These are phyloP conservation scores for Candida easanensis DNA, from an alignment of 805 yeast species.

Conservation along the genomic window DNA sequence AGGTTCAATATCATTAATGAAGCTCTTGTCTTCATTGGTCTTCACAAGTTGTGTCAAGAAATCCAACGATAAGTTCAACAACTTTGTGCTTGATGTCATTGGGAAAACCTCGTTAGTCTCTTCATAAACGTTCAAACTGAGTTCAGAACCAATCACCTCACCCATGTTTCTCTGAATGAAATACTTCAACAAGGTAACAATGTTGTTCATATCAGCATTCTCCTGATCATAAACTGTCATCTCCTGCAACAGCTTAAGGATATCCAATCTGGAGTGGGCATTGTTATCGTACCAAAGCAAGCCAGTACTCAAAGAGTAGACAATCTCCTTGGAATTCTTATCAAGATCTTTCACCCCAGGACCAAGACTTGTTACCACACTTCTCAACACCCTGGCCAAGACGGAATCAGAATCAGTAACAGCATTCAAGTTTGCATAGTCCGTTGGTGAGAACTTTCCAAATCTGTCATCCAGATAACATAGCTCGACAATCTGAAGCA, in stretches of 20 bases:
- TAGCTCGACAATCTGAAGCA: conserved; percentile 39
- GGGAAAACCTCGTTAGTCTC: conserved; percentile 43
- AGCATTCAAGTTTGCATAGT: conserved; percentile 48
- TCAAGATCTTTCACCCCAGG: conserved; percentile 46
- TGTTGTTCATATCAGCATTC: conserved; percentile 28
- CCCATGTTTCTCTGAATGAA: conserved; percentile 33
- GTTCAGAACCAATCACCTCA: conserved; percentile 24
- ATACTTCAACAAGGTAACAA: conserved; percentile 33
- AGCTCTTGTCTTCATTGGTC: conserved; percentile 45
- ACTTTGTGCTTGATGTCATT: conserved; percentile 38
- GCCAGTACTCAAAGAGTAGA: conserved; percentile 37
- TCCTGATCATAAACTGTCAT: conserved; percentile 44
- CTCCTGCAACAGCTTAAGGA: conserved; percentile 43
- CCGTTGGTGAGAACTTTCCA: conserved; percentile 40
- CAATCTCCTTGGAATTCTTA: conserved; percentile 26
- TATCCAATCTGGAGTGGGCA: conserved; percentile 31
- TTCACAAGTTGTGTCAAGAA: conserved; percentile 60
- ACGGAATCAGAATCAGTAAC: conserved; percentile 43
- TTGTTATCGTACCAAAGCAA: conserved; percentile 34
- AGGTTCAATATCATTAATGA: conserved; percentile 45
- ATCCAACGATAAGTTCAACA: conserved; percentile 45
- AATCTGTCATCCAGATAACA: conserved; percentile 47
- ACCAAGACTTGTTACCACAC: conserved; percentile 51
- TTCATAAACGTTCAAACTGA: conserved; percentile 36
- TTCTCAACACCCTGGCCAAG: conserved; percentile 41